Evolutionary conservation across 345 rosid species (phyloP).

Genomic region (Eucalyptus shirleyi): DNA sequence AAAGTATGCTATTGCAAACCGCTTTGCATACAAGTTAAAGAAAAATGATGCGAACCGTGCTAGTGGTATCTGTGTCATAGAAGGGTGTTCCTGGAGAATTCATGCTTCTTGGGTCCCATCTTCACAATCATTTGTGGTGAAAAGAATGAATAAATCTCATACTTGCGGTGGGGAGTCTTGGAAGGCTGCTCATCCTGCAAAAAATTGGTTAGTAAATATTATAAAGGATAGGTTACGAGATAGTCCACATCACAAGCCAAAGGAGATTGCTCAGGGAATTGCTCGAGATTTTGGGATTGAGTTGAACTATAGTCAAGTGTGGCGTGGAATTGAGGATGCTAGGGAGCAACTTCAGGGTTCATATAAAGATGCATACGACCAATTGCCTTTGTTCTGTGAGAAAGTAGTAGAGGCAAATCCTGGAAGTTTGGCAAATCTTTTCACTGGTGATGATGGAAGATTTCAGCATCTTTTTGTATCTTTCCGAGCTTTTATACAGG

Average conservation of each 20-base stretch:
- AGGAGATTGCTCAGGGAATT: conserved; percentile 54
- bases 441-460: conserved; percentile 37
- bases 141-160: conserved; percentile 45
- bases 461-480: conserved; percentile 72
- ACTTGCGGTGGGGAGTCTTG: conserved; percentile 78
- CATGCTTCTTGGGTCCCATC: conserved; percentile 85
- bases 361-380: conserved; percentile 56
- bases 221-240: conserved; percentile 72
- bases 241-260: conserved; percentile 74
- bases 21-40: conserved; percentile 64
- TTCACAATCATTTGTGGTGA: conserved; percentile 46
- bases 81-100: conserved; percentile 61
- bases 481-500: conserved; percentile 46
- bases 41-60: conserved; percentile 80
- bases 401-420: conserved; percentile 60
- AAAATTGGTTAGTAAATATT: conserved; percentile 71
- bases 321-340: conserved; percentile 89
- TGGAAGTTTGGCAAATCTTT: conserved; percentile 49
- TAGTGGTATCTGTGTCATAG: conserved; percentile 56
- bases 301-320: conserved; percentile 65
- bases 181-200: conserved; percentile 69
- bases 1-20: conserved; percentile 76
- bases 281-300: conserved; percentile 68
- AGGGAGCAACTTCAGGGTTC: conserved; percentile 77
- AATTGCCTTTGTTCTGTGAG: conserved; percentile 61